A percentile compares a stretch with the other conserved stretches of the same genome.
phyloP scores from a whole-genome alignment of 164 flowering plant genomes.

The Sextonia rubra region DNA sequence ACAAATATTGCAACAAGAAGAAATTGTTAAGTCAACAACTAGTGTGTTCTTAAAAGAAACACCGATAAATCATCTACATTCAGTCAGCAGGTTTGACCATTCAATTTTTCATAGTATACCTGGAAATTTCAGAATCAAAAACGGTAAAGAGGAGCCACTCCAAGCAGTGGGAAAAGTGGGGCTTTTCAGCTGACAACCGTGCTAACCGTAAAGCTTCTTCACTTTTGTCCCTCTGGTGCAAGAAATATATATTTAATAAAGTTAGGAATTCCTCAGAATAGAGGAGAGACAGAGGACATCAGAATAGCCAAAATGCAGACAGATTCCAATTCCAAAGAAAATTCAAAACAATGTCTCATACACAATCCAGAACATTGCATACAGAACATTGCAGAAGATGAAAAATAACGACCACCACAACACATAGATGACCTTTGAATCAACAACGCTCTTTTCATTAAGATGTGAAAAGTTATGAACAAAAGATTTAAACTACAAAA shows the following conservation, averaged over 20 bases:
- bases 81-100: neutral
- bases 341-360: neutral
- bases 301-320: neutral
- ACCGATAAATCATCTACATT: neutral
- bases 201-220: constrained; percentile 90
- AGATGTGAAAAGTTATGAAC: neutral
- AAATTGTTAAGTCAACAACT: too few species aligned
- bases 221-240: constrained; percentile 76
- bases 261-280: constrained; percentile 4
- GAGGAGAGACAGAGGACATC: neutral
- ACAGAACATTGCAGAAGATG: neutral
- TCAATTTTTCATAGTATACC: constrained; percentile 35
- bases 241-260: constrained; percentile 6
- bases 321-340: neutral
- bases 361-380: neutral
- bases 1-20: neutral
- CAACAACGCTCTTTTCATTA: neutral
- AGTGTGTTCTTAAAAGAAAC: neutral
- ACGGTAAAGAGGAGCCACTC: constrained; percentile 99
- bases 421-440: neutral
- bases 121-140: constrained; percentile 95
- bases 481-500: neutral
- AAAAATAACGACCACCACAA: neutral
- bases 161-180: constrained; percentile 95
- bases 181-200: constrained; percentile 85